Evolutionary conservation across 768 basidiomycete genomes (phyloP), one percentile per base, ranked within the genome.

Genomic region (Chalciporus piperatus): DNA sequence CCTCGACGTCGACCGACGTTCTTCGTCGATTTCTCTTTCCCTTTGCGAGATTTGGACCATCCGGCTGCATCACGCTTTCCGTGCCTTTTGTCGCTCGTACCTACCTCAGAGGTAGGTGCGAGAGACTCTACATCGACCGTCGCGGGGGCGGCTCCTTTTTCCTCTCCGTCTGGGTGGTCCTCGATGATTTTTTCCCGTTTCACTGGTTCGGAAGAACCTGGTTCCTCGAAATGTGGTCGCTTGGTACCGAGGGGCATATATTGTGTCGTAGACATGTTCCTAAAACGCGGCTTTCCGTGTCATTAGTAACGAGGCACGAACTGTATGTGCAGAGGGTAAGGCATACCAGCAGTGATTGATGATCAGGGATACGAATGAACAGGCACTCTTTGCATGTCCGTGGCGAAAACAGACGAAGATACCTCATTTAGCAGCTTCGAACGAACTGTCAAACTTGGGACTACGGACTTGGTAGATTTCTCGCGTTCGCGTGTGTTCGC

Each of bases 1-100:
- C 74, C 73, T 45, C 79, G 74, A 20, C 74, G 71, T 20, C 76
- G 63, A 6, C 70, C 71, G 25, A 57, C 50, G 46, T 73, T 74
- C 52, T 64, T 72, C 17, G 64, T 61, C 45, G 66, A 64, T 58
- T 74, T 75, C 39, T 68, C 71, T 42, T 74, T 73, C 38, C 64
- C 66, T 52, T 65, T 61, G 12, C 69, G 61, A 7, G 71, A 70
- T 30, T 66, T 71, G 0, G 68, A 37, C 57, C 66, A 69, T 13
- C 72, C 66, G 5, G 63, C 61, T 12, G 72, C 54, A 41, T 68
- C 64, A 10, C 61, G 62, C 37, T 55, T 58, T 38, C 38, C 59
- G 4, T 28, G 9, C 16, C 33, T 41, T 32, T 56, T 57, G 47
- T 39, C 46, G 20, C 3, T 28, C 13, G 23, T 32, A 38, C 28